These are phyloP conservation scores for Cutaneotrichosporon mucoides DNA, from an alignment of 1,284 basidiomycete species.

Conservation along the genomic window DNA sequence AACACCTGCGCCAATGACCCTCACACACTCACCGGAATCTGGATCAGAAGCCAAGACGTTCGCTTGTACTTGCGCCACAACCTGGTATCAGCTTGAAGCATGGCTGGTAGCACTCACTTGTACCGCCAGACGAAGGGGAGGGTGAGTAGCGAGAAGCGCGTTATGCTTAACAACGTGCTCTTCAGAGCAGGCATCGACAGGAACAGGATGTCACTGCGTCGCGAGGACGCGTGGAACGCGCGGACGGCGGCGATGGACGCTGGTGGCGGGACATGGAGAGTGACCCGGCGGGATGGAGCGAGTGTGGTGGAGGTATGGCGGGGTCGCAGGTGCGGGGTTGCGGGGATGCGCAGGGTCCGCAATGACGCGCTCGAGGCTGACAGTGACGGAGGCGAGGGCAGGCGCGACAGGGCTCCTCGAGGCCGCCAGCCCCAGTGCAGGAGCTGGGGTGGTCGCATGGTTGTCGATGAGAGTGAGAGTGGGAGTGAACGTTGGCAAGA, in stretches of 20 bases:
- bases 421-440: background rate
- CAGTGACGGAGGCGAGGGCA: background rate
- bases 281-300: too few relatives aligned
- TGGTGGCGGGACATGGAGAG: too few relatives aligned
- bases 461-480: background rate
- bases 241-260: background rate
- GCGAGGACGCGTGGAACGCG: constrained; percentile 40
- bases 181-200: constrained; percentile 52
- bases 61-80: constrained; percentile 49
- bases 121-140: constrained; percentile 53
- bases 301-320: background rate
- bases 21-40: constrained; percentile 47
- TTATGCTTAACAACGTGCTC: constrained; percentile 47
- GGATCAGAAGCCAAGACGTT: constrained; percentile 47
- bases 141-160: constrained; percentile 49
- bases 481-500: background rate
- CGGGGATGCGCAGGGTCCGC: background rate
- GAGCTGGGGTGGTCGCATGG: background rate
- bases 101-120: constrained; percentile 33
- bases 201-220: constrained; percentile 51
- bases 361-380: background rate
- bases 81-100: constrained; percentile 23
- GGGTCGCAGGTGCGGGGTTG: background rate
- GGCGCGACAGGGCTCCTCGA: background rate
- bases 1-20: background rate